Evolutionary conservation across 805 yeast genomes (phyloP).

Genomic region (Priceomyces medius): DNA sequence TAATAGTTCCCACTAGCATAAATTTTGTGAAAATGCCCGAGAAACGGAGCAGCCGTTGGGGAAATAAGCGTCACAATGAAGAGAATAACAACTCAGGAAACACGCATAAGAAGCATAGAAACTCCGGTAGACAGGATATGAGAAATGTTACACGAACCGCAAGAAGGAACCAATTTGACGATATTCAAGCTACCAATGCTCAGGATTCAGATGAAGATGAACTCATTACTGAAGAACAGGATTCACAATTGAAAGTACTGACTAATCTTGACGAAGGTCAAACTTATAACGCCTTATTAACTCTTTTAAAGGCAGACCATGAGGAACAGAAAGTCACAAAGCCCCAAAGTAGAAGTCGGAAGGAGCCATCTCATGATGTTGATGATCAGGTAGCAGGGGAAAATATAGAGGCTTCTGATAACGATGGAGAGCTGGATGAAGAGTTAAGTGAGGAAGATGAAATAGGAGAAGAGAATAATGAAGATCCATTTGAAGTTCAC

Average conservation of each 20-base stretch:
- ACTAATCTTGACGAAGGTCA: constrained; percentile 28
- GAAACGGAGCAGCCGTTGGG: not conserved
- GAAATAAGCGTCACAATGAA: constrained; percentile 1
- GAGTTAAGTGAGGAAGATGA: constrained; percentile 24
- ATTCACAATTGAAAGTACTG: constrained; percentile 14
- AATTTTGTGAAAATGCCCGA: not conserved
- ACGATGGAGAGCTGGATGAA: constrained; percentile 18
- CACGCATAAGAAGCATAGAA: not conserved
- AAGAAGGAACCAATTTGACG: constrained; percentile 26
- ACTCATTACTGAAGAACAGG: constrained; percentile 15
- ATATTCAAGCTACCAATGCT: constrained; percentile 7
- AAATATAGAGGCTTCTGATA: constrained; percentile 22
- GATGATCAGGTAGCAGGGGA: constrained; percentile 34
- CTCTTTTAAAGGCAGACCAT: constrained; percentile 55
- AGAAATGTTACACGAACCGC: constrained; percentile 60
- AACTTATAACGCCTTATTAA: constrained; percentile 67
- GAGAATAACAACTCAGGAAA: not conserved
- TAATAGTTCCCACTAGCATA: not conserved
- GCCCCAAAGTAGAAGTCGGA: constrained; percentile 7
- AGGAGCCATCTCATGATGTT: constrained; percentile 14
- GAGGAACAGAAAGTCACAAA: constrained; percentile 17
- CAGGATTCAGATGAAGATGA: constrained; percentile 6
- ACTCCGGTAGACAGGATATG: constrained; percentile 57
- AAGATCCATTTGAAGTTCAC: constrained; percentile 78
- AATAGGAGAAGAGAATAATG: constrained; percentile 38